Base-by-base conservation (phyloP, 441 rosid species). In the Gossypium lobatum region DNA sequence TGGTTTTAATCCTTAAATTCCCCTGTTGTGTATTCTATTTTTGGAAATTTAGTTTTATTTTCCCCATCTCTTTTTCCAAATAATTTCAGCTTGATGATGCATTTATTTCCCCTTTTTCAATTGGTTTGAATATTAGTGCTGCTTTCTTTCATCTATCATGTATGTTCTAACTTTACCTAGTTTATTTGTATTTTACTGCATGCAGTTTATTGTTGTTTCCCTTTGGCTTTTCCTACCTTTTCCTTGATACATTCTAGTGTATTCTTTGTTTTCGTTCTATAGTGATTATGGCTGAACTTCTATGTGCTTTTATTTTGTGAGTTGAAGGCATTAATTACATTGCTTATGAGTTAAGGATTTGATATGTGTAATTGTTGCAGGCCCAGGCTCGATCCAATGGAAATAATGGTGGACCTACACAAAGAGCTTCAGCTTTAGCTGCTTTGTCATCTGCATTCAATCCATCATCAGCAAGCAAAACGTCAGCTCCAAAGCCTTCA, bases 341-440 rank as follows among this genome's bases (percentile, higher is more conserved):
- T 23, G 63, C 48, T 75, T 70, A 52, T 77, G 74, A 46, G 23
- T 7, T 69, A 54, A 46, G 3, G 25, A 39, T 42, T 57, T 39
- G 52, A 57, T 20, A 71, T 57, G 17, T 25, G 37, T 37, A 28
- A 39, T 23, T 75, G 11, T 45, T 73, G 71, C 81, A 87, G 93
- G 77, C 73, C 69, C 89, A 80, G 75, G 97, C 90, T 70, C 88
- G 84, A 78, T 86, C 91, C 76, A 88, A 83, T 76, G 97, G 88
- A 67, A 79, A 80, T 81, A 90, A 85, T 73, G 97, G 95, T 7
- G 97, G 97, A 17, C 88, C 91, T 69, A 94, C 95, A 72, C 99
- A 96, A 80, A 87, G 98, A 85, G 98, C 99, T 74, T 88, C 89
- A 77, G 99, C 99, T 76, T 86, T 96, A 80, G 98, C 99, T 54